A percentile compares a stretch with the other conserved stretches of the same genome.
These are phyloP conservation scores for Boletus calvinii DNA, from an alignment of 1,284 basidiomycete species.

Conservation along the genomic window DNA sequence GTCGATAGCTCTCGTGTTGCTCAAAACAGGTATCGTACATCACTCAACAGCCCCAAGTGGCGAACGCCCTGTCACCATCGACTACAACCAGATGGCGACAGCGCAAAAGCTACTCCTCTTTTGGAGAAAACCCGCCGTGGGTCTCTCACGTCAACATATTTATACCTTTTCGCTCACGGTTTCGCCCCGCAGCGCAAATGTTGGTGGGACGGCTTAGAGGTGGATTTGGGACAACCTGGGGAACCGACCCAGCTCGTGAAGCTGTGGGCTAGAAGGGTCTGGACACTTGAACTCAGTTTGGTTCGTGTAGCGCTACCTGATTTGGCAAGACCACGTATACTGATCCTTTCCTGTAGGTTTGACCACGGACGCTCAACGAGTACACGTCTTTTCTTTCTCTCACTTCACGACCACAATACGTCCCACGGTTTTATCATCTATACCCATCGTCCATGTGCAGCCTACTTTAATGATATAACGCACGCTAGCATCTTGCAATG, in stretches of 20 bases:
- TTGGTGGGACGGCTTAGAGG: constrained; percentile 99
- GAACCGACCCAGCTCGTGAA: constrained; percentile 65
- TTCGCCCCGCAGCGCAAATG: constrained; percentile 80
- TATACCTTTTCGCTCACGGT: constrained; percentile 1
- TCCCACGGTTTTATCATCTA: constrained; percentile 24
- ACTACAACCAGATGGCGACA: constrained; percentile 92
- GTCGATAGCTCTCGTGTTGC: constrained; percentile 93
- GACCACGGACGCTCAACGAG: constrained; percentile 8
- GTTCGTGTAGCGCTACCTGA: constrained; percentile 49
- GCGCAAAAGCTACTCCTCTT: constrained; percentile 97
- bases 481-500: constrained; percentile 28
- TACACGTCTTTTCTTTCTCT: constrained; percentile 8
- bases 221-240: constrained; percentile 67
- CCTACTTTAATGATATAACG: constrained; percentile 29
- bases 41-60: constrained; percentile 46
- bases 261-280: constrained; percentile 97
- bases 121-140: constrained; percentile 97
- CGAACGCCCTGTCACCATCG: constrained; percentile 74
- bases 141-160: constrained; percentile 34
- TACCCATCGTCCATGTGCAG: constrained; percentile 30
- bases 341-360: constrained; percentile 22
- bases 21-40: constrained; percentile 96
- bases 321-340: background rate
- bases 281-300: constrained; percentile 96
- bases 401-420: constrained; percentile 23